phyloP scores from a whole-genome alignment of 192 early-diverging fungal genomes.

The Gryganskiella cystojenkinii region DNA sequence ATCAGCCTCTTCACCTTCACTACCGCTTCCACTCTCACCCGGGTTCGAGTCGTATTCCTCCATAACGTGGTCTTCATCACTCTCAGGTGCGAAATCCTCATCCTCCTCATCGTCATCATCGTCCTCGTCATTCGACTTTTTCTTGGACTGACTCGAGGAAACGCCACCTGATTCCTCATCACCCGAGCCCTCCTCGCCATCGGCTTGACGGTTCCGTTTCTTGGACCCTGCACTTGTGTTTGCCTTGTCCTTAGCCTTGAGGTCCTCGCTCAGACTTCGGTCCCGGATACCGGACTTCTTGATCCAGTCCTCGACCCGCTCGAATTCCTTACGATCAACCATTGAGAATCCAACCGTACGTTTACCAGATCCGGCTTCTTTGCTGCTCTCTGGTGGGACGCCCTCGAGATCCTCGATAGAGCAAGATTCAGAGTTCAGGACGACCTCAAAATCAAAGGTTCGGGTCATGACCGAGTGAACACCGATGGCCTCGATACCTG shows the following conservation, averaged over 20 bases:
- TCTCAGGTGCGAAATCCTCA: constrained; percentile 46
- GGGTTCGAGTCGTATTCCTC: constrained; percentile 46
- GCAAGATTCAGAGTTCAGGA: constrained; percentile 6
- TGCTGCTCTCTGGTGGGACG: constrained; percentile 14
- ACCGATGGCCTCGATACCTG: constrained; percentile 27
- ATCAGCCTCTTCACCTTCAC: neutral
- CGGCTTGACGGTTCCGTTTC: neutral
- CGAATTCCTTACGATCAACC: constrained; percentile 49
- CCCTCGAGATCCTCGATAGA: constrained; percentile 36
- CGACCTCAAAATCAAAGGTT: constrained; percentile 51
- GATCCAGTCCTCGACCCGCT: constrained; percentile 46
- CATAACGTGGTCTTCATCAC: constrained; percentile 44
- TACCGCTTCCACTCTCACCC: constrained; percentile 17
- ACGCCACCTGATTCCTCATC: constrained; percentile 7
- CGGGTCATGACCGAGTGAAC: constrained; percentile 32
- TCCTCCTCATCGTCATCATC: constrained; percentile 46
- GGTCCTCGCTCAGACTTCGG: constrained; percentile 44
- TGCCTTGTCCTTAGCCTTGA: constrained; percentile 50
- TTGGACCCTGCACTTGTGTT: neutral
- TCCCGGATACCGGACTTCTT: constrained; percentile 45
- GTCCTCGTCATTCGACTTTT: neutral
- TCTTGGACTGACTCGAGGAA: neutral
- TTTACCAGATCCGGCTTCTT: neutral
- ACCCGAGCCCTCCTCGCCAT: constrained; percentile 23
- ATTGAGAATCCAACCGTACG: constrained; percentile 37